Base-by-base conservation (phyloP, 2,329 filamentous ascomycete species). In the Biscogniauxia sp. region DNA sequence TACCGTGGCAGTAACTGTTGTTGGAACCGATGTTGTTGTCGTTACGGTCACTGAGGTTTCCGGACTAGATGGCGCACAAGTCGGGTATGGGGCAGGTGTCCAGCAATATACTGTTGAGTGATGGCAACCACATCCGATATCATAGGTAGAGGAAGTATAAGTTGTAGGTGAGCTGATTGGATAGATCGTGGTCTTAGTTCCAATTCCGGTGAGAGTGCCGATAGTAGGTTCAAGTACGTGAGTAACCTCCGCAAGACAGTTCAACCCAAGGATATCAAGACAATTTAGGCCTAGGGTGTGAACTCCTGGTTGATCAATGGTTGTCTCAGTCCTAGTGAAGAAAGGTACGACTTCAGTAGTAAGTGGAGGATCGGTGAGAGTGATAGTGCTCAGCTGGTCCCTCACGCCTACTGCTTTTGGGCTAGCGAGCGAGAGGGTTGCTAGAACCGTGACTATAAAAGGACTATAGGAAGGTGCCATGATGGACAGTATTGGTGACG, bases 21-120 rank as follows among this genome's bases (percentile, higher is more conserved):
- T 56, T 20, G 54, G 20, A n/a, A 45, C 15, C n/a, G 17, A 17
- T n/a, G 37, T 45, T n/a, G 60, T 59, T 9, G 56, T 57, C 3
- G 61, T 61, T 49, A 57, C 20, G n/a, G 63, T 64, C 7, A 64
- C 58, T 15, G 54, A 28, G 20, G 41, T 51, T 28, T 37, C 20
- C 20, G 54, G 37, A 23, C 20, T n/a, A 19, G 37, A 59, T 59
- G 37, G 56, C 13, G 56, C 15, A 28, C 20, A 52, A 15, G 51
- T 25, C 5, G 57, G 41, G 20, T 59, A 49, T 5, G 51, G 55
- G 52, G 56, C 5, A 20, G 63, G 61, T 11, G 53, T 62, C 63
- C 63, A 64, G 54, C 61, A 63, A 55, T 45, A 64, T 37, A 61
- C 51, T 28, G 61, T 59, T 9, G 63, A 64, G 54, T 55, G 60